Evolutionary conservation across 345 rosid genomes (phyloP).

Genomic region (Citrus reticulata): DNA sequence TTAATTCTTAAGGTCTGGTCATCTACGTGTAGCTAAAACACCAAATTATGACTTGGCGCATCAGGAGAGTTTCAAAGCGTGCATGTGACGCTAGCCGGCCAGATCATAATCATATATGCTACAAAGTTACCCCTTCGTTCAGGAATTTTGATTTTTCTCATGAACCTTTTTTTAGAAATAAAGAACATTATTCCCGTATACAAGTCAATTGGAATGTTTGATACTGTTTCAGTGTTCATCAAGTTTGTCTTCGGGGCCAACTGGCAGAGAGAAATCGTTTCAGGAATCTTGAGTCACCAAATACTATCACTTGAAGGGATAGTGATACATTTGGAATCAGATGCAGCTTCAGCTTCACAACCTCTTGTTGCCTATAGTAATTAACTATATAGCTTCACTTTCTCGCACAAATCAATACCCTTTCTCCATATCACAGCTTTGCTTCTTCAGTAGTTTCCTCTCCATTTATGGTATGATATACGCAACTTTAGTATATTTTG

Average conservation of each 20-base stretch:
- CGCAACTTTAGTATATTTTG: neutral
- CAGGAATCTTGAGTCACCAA: conserved; percentile 4
- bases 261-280: neutral
- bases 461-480: neutral
- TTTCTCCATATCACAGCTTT: neutral
- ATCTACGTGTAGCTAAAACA: neutral
- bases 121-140: neutral
- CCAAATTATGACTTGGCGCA: no score
- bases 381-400: neutral
- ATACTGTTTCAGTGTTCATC: neutral
- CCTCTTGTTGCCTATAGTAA: conserved; percentile 6
- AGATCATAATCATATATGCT: no score
- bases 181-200: neutral
- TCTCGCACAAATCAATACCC: neutral
- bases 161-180: neutral
- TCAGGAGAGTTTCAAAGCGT: no score
- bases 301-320: neutral
- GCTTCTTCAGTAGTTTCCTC: neutral
- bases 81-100: no score
- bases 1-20: no score
- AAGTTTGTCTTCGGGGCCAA: neutral
- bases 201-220: neutral
- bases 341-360: conserved; percentile 6
- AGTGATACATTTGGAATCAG: conserved; percentile 20
- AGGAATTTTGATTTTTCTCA: neutral